Evolutionary conservation across 2,329 filamentous ascomycete species (phyloP).

Genomic region (Ilyonectria destructans): DNA sequence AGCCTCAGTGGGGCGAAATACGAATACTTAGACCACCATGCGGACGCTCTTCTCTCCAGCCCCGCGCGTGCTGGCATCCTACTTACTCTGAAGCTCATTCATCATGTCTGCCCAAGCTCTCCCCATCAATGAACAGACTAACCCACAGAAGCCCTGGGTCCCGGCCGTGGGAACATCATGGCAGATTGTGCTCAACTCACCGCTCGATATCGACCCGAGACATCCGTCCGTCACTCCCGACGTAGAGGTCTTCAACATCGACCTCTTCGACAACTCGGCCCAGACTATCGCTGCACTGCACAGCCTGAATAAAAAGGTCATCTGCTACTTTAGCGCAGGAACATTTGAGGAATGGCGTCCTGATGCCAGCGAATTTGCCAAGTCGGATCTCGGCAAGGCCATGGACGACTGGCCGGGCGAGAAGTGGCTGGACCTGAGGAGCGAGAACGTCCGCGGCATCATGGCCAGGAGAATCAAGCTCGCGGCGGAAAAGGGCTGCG

Average conservation of each 20-base stretch:
- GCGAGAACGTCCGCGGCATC: slow-evolving; percentile 72
- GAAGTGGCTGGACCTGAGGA: slow-evolving; percentile 75
- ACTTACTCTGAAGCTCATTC: not conserved
- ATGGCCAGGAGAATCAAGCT: slow-evolving; percentile 73
- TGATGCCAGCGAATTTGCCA: slow-evolving; percentile 70
- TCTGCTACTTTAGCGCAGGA: slow-evolving; percentile 84
- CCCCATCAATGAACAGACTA: not conserved
- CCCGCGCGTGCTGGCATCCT: not conserved
- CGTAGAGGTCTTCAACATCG: slow-evolving; percentile 64
- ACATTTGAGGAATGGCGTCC: slow-evolving; percentile 75
- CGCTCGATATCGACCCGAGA: slow-evolving; percentile 10
- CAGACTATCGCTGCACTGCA: slow-evolving; percentile 68
- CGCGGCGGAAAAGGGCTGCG: slow-evolving; percentile 74
- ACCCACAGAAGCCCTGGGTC: slow-evolving; percentile 4
- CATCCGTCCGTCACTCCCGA: slow-evolving; percentile 53
- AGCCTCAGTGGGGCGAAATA: slow-evolving; percentile 1
- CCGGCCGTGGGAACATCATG: slow-evolving; percentile 20
- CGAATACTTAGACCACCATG: not conserved
- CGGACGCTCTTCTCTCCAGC: not conserved
- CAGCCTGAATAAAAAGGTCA: slow-evolving; percentile 71
- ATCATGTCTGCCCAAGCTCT: not conserved
- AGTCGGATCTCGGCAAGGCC: slow-evolving; percentile 70
- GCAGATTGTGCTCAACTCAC: slow-evolving; percentile 20
- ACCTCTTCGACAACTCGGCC: slow-evolving; percentile 68
- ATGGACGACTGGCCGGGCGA: slow-evolving; percentile 78